Evolutionary conservation across 2,329 filamentous ascomycete species (phyloP).

Genomic region (Arthrobotrys conoides): DNA sequence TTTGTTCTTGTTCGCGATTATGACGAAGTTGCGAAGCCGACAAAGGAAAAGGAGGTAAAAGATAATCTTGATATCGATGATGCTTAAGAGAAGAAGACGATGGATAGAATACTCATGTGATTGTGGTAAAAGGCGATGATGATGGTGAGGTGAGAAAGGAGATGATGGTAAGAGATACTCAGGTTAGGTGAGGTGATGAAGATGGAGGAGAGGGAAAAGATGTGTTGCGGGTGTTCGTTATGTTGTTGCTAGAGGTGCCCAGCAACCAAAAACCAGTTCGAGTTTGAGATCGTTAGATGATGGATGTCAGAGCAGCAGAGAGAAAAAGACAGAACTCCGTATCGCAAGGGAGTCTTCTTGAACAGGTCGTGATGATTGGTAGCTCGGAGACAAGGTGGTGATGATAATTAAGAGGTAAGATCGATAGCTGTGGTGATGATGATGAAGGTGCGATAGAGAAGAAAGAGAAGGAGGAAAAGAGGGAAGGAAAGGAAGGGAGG

Average conservation of each 20-base stretch:
- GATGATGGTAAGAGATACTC: slow-evolving; percentile 18
- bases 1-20: not conserved
- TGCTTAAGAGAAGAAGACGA: not conserved
- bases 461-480: not conserved
- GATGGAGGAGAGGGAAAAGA: not conserved
- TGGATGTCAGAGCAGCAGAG: not conserved
- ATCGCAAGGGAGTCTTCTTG: slow-evolving; percentile 12
- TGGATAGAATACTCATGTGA: slow-evolving; percentile 31
- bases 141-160: not conserved
- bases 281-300: not conserved
- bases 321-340: slow-evolving; percentile 19
- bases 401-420: no score
- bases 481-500: not conserved
- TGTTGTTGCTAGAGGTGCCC: slow-evolving; percentile 8
- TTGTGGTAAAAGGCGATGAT: slow-evolving; percentile 2
- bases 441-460: slow-evolving; percentile 15
- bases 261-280: slow-evolving; percentile 11
- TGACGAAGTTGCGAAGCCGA: not conserved
- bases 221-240: no score
- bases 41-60: slow-evolving; percentile 22
- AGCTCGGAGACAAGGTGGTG: not conserved
- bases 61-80: not conserved
- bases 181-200: not conserved
- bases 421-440: slow-evolving; percentile 8
- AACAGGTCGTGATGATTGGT: slow-evolving; percentile 6